These are phyloP conservation scores for Prunus kanzakura DNA, from an alignment of 306 rosid species.

Conservation along the genomic window DNA sequence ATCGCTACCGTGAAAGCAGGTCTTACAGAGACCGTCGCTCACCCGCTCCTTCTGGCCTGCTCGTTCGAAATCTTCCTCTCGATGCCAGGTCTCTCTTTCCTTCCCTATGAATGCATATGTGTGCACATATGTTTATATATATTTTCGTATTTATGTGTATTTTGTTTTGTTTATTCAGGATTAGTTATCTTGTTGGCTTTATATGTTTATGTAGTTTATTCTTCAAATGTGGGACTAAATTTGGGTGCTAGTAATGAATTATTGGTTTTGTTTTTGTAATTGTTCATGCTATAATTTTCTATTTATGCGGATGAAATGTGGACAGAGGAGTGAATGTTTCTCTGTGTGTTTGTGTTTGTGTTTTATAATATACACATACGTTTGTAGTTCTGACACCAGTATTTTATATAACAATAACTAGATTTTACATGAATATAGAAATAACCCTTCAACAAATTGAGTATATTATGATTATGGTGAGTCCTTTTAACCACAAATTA, in stretches of 20 bases:
- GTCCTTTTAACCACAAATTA: no score
- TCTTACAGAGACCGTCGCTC: slow-evolving; percentile 82
- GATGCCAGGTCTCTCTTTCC: slow-evolving; percentile 60
- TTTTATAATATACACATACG: no score
- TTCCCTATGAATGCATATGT: not conserved
- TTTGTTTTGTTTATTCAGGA: not conserved
- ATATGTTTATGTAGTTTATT: not conserved
- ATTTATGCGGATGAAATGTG: not conserved
- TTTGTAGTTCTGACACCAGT: not conserved
- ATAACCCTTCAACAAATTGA: not conserved
- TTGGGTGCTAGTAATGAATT: not conserved
- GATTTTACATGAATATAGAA: not conserved
- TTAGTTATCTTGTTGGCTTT: not conserved
- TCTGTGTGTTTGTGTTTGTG: no score
- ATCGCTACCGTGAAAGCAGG: slow-evolving; percentile 56
- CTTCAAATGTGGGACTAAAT: not conserved
- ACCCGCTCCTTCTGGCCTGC: slow-evolving; percentile 89
- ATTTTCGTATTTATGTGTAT: not conserved
- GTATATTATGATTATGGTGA: not conserved
- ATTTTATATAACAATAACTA: not conserved
- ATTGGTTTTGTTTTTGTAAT: not conserved
- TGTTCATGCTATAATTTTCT: not conserved
- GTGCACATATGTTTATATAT: not conserved
- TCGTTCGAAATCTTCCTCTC: slow-evolving; percentile 94
- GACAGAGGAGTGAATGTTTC: not conserved